phyloP scores from a whole-genome alignment of 2,329 filamentous ascomycete species.

The Leptographium wingfieldii region DNA sequence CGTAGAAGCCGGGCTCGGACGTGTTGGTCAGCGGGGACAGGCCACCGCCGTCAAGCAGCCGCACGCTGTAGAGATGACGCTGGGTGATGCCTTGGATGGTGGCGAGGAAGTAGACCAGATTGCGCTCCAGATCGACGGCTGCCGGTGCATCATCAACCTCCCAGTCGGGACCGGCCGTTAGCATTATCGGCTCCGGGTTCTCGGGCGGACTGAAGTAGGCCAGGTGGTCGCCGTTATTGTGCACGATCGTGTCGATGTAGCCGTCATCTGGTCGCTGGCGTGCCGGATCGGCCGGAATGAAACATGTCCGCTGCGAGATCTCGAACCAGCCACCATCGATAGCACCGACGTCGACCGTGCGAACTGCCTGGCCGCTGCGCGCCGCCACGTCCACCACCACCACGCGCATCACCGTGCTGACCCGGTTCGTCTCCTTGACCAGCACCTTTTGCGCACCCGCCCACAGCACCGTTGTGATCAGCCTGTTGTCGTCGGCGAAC shows the following conservation, averaged over 20 bases:
- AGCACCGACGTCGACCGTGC: slow-evolving; percentile 64
- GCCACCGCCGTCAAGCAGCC: slow-evolving; percentile 63
- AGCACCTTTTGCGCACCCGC: slow-evolving; percentile 65
- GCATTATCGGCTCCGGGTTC: slow-evolving; percentile 64
- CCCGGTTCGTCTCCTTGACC: slow-evolving; percentile 84
- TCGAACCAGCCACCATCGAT: slow-evolving; percentile 98
- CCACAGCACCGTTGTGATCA: slow-evolving; percentile 93
- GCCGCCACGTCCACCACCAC: slow-evolving; percentile 68
- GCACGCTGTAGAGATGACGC: slow-evolving; percentile 83
- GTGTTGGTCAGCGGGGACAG: slow-evolving; percentile 58
- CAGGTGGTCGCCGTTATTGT: slow-evolving; percentile 79
- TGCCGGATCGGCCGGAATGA: slow-evolving; percentile 68
- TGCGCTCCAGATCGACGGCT: slow-evolving; percentile 70
- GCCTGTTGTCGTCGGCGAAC: slow-evolving; percentile 67
- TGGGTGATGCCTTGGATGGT: slow-evolving; percentile 82
- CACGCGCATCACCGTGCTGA: slow-evolving; percentile 82
- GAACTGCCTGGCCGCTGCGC: slow-evolving; percentile 64
- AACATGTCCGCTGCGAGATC: slow-evolving; percentile 73
- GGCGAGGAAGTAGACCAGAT: slow-evolving; percentile 80
- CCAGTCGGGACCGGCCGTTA: slow-evolving; percentile 73
- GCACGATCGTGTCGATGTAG: slow-evolving; percentile 82
- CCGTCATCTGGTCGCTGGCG: slow-evolving; percentile 72
- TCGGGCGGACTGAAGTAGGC: slow-evolving; percentile 89
- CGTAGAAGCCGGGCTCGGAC: slow-evolving; percentile 63
- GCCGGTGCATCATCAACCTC: slow-evolving; percentile 81